Evolutionary conservation across 2,329 filamentous ascomycete species (phyloP).

Genomic region (Cladosporium sp.): DNA sequence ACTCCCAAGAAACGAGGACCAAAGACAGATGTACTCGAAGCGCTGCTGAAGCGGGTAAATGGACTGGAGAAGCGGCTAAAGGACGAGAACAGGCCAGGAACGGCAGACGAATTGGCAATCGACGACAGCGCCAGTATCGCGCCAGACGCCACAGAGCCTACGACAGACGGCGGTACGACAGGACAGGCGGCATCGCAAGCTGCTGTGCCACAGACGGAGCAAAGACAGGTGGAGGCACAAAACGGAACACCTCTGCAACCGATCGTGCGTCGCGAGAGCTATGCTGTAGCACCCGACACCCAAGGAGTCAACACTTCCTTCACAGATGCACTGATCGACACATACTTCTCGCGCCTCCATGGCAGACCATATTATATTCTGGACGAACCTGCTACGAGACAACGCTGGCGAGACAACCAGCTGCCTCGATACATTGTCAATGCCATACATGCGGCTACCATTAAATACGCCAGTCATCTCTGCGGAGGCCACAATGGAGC

Average conservation of each 20-base stretch:
- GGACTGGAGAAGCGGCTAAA: conserved; percentile 77
- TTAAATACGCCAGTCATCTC: conserved; percentile 64
- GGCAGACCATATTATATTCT: conserved; percentile 78
- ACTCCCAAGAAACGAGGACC: conserved; percentile 85
- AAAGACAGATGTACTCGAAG: conserved; percentile 84
- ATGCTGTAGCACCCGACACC: neutral
- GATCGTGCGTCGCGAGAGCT: conserved; percentile 3
- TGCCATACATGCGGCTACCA: conserved; percentile 49
- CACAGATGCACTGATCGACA: conserved; percentile 52
- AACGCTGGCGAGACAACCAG: conserved; percentile 65
- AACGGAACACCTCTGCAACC: conserved; percentile 1
- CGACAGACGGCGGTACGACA: neutral
- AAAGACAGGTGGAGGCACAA: neutral
- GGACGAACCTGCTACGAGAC: conserved; percentile 70
- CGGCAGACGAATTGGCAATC: conserved; percentile 10
- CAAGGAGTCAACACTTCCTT: conserved; percentile 17
- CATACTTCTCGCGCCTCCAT: conserved; percentile 75
- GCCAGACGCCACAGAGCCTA: conserved; percentile 2
- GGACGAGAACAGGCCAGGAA: conserved; percentile 15
- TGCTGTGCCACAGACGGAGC: neutral
- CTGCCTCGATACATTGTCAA: conserved; percentile 50
- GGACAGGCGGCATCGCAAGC: neutral
- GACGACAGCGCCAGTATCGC: conserved; percentile 4
- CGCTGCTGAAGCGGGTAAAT: conserved; percentile 77
- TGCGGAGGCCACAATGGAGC: conserved; percentile 63